Base-by-base conservation (phyloP, 495 filamentous ascomycete species). In the Barbatosphaeria neglecta region DNA sequence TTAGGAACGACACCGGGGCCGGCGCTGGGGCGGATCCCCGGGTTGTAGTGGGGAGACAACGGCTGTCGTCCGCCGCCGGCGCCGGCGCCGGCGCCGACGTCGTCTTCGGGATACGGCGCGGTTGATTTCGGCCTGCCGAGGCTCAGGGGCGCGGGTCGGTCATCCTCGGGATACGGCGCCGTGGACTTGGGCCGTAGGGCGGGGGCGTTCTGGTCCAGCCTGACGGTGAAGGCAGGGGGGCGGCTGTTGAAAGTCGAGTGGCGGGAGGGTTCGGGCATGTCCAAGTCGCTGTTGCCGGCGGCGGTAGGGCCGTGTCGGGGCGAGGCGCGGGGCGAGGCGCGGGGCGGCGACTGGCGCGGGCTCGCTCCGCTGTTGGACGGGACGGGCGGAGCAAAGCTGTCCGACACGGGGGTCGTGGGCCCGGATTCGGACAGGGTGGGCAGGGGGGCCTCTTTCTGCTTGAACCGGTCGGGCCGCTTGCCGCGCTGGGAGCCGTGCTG, bases 401-500 rank as follows among this genome's bases (percentile, higher is more conserved):
- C 40, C n/a, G 52, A 44, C 6, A 41, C 47, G 5, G 51, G 48
- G 5, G 49, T 40, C 2, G 40, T 42, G 16, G 45, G 42, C 3
- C 47, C 52, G 10, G 50, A 50, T 50, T 66, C 64, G 28, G 39
- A 50, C 35, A 83, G 69, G 8, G 77, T 73, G 9, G 77, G 76
- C 53, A 84, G 71, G 10, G 65, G 47, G 28, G 57, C 58, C 41
- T 61, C 60, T 46, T 51, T 51, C 50, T 56, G 64, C 57, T 64
- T 77, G 56, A 85, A 77, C 48, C 83, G 72, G 10, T 83, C 81
- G 1, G 82, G 82, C 42, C 81, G 74, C 45, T 77, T 76, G 11
- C 82, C 82, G 47, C 84, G 77, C 54, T 87, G 83, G 24, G 90
- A 94, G 18, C 87, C 92, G 59, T 97, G 84, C 54, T 87, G 83